Evolutionary conservation across 495 filamentous ascomycete species (phyloP), one percentile per base, ranked within the genome.

Genomic region (Podospora bellae-mahoneyi): DNA sequence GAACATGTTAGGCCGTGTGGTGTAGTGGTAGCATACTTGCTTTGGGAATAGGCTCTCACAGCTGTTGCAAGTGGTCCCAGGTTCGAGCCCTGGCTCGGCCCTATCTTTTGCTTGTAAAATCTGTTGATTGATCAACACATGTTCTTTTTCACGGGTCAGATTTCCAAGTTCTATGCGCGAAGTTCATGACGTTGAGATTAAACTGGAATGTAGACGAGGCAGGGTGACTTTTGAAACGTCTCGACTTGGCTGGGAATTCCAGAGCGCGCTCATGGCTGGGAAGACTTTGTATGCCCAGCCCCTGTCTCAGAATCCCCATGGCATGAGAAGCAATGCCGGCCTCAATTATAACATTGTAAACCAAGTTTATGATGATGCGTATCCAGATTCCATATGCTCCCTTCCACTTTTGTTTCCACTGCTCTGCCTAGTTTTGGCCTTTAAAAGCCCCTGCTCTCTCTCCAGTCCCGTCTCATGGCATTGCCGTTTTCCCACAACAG

Each of bases 21-120:
- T 72, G 71, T 66, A 72, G 71, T 69, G 67, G 71, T 72, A 72
- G 71, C 71, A 72, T 72, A 72, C 71, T 72, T 72, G 71, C 71
- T 72, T 72, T 72, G 71, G 71, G 71, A 28, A 58, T 27, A 34
- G 5, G 32, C 23, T 19, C 5, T 26, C 23, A 19, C 55, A 58
- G n/a, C 55, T 58, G 20, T 56, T 72, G 71, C 67, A 72, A 72
- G 71, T 72, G 71, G 71, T 72, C 71, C 71, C 65, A 68, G 71
- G 71, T 72, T 72, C 71, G 59, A 72, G 66, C 71, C 71, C 71
- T 68, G 65, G 71, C 65, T 69, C 39, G 62, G 64, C 71, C 71
- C 71, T 5, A n/a, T 62, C 34, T 69, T 58, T 58, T 58, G 15
- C 55, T 32, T 7, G 7, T 7, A 32, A 7, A 7, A 32, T 7